phyloP scores from a whole-genome alignment of 1,284 basidiomycete genomes.

The Anthracocystis walkeri region DNA sequence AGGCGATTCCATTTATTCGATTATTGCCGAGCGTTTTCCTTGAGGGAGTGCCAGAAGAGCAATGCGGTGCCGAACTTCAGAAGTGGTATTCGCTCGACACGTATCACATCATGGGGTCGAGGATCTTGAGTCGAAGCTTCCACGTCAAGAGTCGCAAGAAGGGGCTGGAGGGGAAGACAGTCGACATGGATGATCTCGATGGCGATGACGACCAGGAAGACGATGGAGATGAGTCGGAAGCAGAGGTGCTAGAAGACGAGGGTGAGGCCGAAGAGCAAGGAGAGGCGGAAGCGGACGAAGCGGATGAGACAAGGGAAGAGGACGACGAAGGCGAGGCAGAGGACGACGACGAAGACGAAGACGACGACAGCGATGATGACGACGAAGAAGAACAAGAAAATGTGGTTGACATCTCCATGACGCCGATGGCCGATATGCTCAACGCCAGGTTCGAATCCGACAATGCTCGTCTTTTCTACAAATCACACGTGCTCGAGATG shows the following conservation, averaged over 20 bases:
- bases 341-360: constrained; percentile 31
- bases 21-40: constrained; percentile 54
- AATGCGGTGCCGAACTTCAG: constrained; percentile 19
- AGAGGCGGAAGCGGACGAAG: constrained; percentile 18
- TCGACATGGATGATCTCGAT: constrained; percentile 62
- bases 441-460: constrained; percentile 66
- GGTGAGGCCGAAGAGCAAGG: constrained; percentile 26
- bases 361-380: constrained; percentile 32
- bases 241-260: constrained; percentile 55
- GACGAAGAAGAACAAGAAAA: constrained; percentile 53
- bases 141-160: constrained; percentile 72
- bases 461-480: constrained; percentile 81
- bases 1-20: constrained; percentile 70
- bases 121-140: constrained; percentile 92
- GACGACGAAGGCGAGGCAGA: constrained; percentile 15
- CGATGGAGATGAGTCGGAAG: constrained; percentile 38
- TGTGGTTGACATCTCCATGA: constrained; percentile 85
- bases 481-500: constrained; percentile 81
- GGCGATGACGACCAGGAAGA: constrained; percentile 52
- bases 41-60: constrained; percentile 15
- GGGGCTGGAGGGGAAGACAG: constrained; percentile 44
- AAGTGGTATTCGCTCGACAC: constrained; percentile 78
- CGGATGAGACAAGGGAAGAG: constrained; percentile 20
- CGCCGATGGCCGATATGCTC: constrained; percentile 92
- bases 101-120: constrained; percentile 91